Base-by-base conservation (phyloP, 2,329 filamentous ascomycete genomes). In the Botrytis byssoidea region DNA sequence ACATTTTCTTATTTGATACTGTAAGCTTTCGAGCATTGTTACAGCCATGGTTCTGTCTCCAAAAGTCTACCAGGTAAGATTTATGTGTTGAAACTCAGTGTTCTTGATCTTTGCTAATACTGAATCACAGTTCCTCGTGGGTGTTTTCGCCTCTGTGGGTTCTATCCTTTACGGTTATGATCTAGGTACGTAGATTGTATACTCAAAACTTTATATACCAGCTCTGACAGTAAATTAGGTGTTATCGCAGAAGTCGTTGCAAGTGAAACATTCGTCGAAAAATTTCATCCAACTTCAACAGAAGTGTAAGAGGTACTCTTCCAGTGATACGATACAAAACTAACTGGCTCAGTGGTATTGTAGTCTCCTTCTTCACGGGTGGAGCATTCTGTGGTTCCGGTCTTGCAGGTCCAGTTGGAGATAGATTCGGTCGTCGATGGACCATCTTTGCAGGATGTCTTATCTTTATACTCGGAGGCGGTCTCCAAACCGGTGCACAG, bases 321-420 rank as follows among this genome's bases (percentile, higher is more conserved):
- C 14, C 9, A 4, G 37, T 29, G 32, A 29, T 37, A 32, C 20
- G 29, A 71, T 25, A 44, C 32, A 20, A 32, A 60, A 44, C 29
- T 69, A 29, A 68, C n/a, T 60, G 22, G 65, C n/a, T 37, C n/a
- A 90, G 86, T 55, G 92, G 91, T 71, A 88, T 91, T 5, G 91
- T 94, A 0, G 92, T 95, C 1, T 92, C 91, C 1, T 86, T 94
- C 74, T 95, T 95, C 81, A 95, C 93, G 0, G 91, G 87, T 3
- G 89, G 92, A 63, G 55, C 81, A 3, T 82, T 83, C 60, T 83
- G 83, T 59, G 87, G 87, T n/a, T 92, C 92, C 35, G 93, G 93
- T 55, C 68, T 80, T 25, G 79, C 79, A 64, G 79, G 79, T 29
- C 78, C 77, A 48, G 72, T 77, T 51, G 92, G 90, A 57, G 93